Evolutionary conservation across 192 early-diverging fungal species (phyloP), one percentile per base, ranked within the genome.

Genomic region (Coemansia sp.): DNA sequence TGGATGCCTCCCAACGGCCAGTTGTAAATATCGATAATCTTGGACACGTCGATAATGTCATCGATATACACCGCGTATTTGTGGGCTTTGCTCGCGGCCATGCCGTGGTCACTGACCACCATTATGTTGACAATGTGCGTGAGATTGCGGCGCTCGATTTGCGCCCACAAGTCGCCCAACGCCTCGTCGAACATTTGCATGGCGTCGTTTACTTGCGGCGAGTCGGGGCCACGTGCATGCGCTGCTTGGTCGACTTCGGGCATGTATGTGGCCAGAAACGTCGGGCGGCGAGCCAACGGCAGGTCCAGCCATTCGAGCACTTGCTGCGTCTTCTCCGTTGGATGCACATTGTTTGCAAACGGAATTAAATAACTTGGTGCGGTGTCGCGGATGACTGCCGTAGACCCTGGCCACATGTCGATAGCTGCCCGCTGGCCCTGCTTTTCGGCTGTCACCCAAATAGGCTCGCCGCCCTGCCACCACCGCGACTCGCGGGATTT

Each of bases 381-480:
- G 0, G 63, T 57, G 0, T 79, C 73, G 45, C 78, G 62, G 25
- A 91, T 85, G 3, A 72, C 53, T 0, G 92, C 82, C 14, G 85
- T 83, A 4, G 87, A 86, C n/a, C 91, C 92, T 3, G 89, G 91
- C 94, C 94, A 97, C 92, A 96, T 95, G 61, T 89, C 83, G 6
- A 93, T 88, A 5, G 82, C 94, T 0, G 91, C 83, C 49, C 65
- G 65, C 47, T 88, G 67, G 7, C 87, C 86, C 59, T 93, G 89
- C 35, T 82, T 86, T 12, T 86, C 89, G n/a, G 89, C 84, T 0
- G 94, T 94, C 45, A 90, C 86, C 95, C 95, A 97, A 32, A 97
- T 91, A 63, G 93, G 93, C 72, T 94, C 91, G 14, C 92, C 94
- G 27, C 85, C 84, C 6, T 72, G 66, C 93, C 94, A 97, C 94